A percentile compares a stretch with the other conserved stretches of the same genome.
Evolutionary conservation across 169 alveolate genomes (phyloP).

Genomic region (Eimeria acervulina): DNA sequence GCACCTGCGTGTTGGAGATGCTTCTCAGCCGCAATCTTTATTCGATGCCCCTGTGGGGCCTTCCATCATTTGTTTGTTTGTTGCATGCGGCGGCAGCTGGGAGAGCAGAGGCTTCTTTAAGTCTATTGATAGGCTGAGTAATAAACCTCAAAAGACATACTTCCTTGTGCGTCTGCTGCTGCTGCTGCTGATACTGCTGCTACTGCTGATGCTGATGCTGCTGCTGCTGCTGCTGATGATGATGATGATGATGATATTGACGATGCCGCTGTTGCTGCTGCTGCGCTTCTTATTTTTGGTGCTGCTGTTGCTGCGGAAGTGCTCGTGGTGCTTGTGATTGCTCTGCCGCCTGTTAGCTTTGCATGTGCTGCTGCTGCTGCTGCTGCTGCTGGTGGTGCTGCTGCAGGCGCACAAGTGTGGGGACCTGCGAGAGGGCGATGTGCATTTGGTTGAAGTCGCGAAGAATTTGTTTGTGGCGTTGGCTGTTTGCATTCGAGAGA

Average conservation of each 20-base stretch:
- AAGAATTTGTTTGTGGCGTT: background rate
- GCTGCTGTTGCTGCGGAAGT: slow-evolving; percentile 5
- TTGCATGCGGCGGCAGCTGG: slow-evolving; percentile 17
- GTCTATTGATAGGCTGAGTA: background rate
- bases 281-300: too few species aligned
- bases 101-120: background rate
- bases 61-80: background rate
- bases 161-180: background rate
- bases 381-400: slow-evolving; percentile 33
- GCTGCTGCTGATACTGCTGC: slow-evolving; percentile 34
- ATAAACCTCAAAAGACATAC: background rate
- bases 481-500: slow-evolving; percentile 11
- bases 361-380: too few species aligned
- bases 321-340: background rate
- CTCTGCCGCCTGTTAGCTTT: background rate
- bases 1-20: slow-evolving; percentile 19
- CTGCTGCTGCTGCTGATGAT: background rate
- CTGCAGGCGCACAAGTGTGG: slow-evolving; percentile 44
- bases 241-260: background rate
- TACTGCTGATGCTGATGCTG: background rate
- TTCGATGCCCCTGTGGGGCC: slow-evolving; percentile 30
- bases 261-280: too few species aligned
- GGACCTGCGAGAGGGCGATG: slow-evolving; percentile 44
- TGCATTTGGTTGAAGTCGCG: background rate
- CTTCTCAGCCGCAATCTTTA: slow-evolving; percentile 9